These are phyloP conservation scores for Tilletia setariae DNA, from an alignment of 1,284 basidiomycete genomes.

Conservation along the genomic window DNA sequence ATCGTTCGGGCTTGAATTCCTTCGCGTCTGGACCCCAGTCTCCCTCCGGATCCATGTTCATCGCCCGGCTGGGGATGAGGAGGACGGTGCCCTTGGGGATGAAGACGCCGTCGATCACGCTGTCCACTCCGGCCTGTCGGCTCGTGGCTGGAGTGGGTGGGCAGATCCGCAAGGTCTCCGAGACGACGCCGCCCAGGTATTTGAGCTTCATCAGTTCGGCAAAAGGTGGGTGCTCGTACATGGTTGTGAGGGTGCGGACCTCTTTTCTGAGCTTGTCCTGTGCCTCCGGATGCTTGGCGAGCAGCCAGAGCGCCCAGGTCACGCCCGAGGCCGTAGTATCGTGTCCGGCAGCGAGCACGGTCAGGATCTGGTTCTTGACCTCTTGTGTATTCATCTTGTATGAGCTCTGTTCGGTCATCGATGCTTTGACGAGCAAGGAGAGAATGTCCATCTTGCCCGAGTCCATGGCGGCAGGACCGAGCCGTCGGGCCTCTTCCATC, in stretches of 20 bases:
- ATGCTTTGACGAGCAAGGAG: slow-evolving; percentile 18
- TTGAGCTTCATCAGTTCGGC: slow-evolving; percentile 67
- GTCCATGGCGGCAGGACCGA: slow-evolving; percentile 27
- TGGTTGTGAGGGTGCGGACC: slow-evolving; percentile 51
- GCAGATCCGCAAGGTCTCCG: slow-evolving; percentile 38
- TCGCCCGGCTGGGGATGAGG: slow-evolving; percentile 31
- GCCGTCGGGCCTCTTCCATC: slow-evolving; percentile 24
- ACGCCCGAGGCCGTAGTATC: slow-evolving; percentile 66
- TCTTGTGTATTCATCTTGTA: slow-evolving; percentile 37
- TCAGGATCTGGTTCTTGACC: slow-evolving; percentile 37
- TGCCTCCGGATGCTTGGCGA: slow-evolving; percentile 61
- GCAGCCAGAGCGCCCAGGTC: slow-evolving; percentile 70
- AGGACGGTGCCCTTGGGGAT: slow-evolving; percentile 37
- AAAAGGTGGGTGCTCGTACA: slow-evolving; percentile 49
- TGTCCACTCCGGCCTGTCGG: slow-evolving; percentile 27
- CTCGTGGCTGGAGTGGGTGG: slow-evolving; percentile 38
- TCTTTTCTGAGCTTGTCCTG: slow-evolving; percentile 66
- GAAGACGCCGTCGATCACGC: slow-evolving; percentile 34
- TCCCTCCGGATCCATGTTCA: slow-evolving; percentile 32
- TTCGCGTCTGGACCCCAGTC: slow-evolving; percentile 40
- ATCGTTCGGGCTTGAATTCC: slow-evolving; percentile 41
- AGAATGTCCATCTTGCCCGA: slow-evolving; percentile 28
- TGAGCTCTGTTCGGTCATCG: slow-evolving; percentile 25
- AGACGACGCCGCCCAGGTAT: slow-evolving; percentile 70
- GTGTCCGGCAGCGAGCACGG: slow-evolving; percentile 43